These are phyloP conservation scores for Alternaria gansuensis DNA, from an alignment of 2,329 filamentous ascomycete genomes.

Conservation along the genomic window DNA sequence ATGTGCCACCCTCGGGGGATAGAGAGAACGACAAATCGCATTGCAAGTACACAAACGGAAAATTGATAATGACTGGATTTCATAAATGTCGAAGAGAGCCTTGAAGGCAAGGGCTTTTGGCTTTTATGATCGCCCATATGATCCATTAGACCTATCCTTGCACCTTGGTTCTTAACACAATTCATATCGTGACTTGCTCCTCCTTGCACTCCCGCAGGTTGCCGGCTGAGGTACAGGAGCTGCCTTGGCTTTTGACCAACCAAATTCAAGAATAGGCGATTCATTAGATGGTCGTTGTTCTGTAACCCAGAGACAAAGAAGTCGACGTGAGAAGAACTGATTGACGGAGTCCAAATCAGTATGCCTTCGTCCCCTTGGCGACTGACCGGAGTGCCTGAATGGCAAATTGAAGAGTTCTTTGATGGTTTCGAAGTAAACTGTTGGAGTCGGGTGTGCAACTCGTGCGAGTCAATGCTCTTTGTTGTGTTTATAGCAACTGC, in stretches of 20 bases:
- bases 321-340: neutral
- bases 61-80: neutral
- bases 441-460: neutral
- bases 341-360: neutral
- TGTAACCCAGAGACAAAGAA: neutral
- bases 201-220: neutral
- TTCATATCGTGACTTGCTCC: neutral
- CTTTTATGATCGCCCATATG: neutral
- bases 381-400: neutral
- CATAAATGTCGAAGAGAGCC: neutral
- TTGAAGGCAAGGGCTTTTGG: neutral
- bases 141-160: neutral
- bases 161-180: neutral
- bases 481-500: constrained; percentile 8
- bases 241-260: neutral
- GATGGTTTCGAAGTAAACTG: neutral
- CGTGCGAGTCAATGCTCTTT: constrained; percentile 1
- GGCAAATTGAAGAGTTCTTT: neutral
- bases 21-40: neutral
- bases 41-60: neutral
- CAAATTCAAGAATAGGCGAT: neutral
- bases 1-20: neutral
- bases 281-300: neutral
- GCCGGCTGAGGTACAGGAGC: neutral
- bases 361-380: neutral